Evolutionary conservation across 495 filamentous ascomycete genomes (phyloP), one percentile per base, ranked within the genome.

Genomic region (Zalerion maritima): DNA sequence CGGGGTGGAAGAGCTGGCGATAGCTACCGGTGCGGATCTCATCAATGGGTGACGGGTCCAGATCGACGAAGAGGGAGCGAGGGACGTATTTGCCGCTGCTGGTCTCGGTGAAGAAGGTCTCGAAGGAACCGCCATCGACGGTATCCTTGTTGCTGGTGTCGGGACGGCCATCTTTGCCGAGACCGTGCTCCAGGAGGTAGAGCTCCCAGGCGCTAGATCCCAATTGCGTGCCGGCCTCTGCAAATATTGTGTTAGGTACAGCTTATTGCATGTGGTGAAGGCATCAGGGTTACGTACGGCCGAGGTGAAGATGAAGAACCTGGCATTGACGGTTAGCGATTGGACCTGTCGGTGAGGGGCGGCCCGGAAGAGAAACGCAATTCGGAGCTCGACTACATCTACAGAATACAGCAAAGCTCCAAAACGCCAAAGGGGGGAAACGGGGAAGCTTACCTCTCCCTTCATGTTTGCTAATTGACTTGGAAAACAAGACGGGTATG

Each of bases 201-300:
- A 93, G 74, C 60, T 93, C 84, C 84, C 84, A 93, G 36, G 83
- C 83, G 52, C 78, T 82, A 66, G 87, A 89, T 49, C 84, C 84
- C 29, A 93, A 76, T 77, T 93, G 84, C 37, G 68, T 73, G 62
- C 84, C 84, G 62, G 84, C 84, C 66, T 93, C n/a, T n/a, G n/a
- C n/a, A n/a, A n/a, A n/a, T n/a, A n/a, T n/a, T n/a, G n/a, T n/a
- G n/a, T n/a, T n/a, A n/a, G n/a, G n/a, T n/a, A n/a, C n/a, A n/a
- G n/a, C n/a, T n/a, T n/a, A n/a, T n/a, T n/a, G n/a, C n/a, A n/a
- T n/a, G n/a, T n/a, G n/a, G n/a, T n/a, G n/a, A n/a, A n/a, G n/a
- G n/a, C n/a, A n/a, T n/a, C n/a, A n/a, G n/a, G n/a, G n/a, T n/a
- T n/a, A n/a, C n/a, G n/a, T n/a, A n/a, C n/a, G 84, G 64, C 84